Conservation (phyloP, 106 monocot species). For the Apostasia ramifera region DNA sequence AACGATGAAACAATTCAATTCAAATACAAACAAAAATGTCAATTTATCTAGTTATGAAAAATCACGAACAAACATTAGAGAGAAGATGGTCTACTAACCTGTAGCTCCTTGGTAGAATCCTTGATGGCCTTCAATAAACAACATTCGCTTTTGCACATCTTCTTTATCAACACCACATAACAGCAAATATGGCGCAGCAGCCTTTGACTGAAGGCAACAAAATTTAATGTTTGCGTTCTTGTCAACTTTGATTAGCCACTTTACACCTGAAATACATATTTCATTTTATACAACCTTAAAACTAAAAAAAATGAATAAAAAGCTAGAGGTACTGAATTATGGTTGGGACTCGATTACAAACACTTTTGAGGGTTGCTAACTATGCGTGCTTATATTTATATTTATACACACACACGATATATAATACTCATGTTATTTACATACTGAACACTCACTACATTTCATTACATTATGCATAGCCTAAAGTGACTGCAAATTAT, state of each 20-base stretch:
- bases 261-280: slow-evolving; percentile 54
- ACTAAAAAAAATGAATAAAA: background rate
- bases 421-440: no score
- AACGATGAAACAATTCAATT: no score
- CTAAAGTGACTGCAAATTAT: no score
- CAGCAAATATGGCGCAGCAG: slow-evolving; percentile 75
- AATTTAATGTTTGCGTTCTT: slow-evolving; percentile 76
- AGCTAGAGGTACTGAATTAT: background rate
- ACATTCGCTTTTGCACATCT: slow-evolving; percentile 55
- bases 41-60: no score
- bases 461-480: no score
- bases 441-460: no score
- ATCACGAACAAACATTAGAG: background rate
- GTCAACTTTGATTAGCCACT: slow-evolving; percentile 81
- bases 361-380: no score
- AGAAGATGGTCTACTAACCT: slow-evolving; percentile 27
- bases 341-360: background rate
- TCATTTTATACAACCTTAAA: background rate
- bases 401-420: no score
- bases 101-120: slow-evolving; percentile 65
- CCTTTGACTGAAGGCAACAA: slow-evolving; percentile 83
- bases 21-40: no score
- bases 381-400: no score
- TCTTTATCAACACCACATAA: slow-evolving; percentile 52
- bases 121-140: slow-evolving; percentile 71